Evolutionary conservation across 2,329 filamentous ascomycete genomes (phyloP).

Genomic region (Penicillium sp.): DNA sequence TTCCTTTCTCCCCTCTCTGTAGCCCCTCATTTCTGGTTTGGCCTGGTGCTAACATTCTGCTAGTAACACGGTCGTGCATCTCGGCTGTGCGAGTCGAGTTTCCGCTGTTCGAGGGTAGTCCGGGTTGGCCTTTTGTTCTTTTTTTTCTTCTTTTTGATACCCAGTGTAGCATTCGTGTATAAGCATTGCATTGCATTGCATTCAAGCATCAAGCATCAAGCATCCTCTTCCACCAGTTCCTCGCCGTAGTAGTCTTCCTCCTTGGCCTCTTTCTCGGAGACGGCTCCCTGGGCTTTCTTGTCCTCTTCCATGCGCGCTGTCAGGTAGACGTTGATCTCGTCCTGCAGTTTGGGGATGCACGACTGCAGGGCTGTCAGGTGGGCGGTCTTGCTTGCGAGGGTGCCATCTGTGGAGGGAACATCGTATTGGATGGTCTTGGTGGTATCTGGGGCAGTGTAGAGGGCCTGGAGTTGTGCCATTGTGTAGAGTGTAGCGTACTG

Average conservation of each 20-base stretch:
- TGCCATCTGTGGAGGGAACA: conserved; percentile 25
- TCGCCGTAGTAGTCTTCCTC: conserved; percentile 76
- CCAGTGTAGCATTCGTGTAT: conserved; percentile 21
- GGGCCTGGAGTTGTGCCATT: conserved; percentile 21
- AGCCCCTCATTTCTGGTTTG: not conserved
- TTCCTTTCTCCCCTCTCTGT: not conserved
- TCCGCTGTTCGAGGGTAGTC: conserved; percentile 26
- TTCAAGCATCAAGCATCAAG: conserved; percentile 35
- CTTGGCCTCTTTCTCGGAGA: conserved; percentile 45
- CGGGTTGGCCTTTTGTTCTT: conserved; percentile 4
- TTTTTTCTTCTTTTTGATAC: conserved; percentile 38
- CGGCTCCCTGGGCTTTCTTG: conserved; percentile 47
- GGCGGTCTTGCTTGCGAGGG: conserved; percentile 52
- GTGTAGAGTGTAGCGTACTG: not conserved
- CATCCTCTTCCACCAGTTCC: conserved; percentile 72
- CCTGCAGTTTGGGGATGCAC: conserved; percentile 57
- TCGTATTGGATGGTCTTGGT: conserved; percentile 39
- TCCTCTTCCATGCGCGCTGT: conserved; percentile 67
- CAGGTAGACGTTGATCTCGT: conserved; percentile 62
- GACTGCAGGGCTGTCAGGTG: conserved; percentile 58
- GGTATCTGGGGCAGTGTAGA: conserved; percentile 34
- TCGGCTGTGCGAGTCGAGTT: conserved; percentile 69
- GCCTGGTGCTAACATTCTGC: conserved; percentile 20
- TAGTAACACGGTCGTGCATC: conserved; percentile 71
- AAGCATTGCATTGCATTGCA: conserved; percentile 25